phyloP scores from a whole-genome alignment of 2,329 filamentous ascomycete genomes.

The Pseudogymnoascus sp. region DNA sequence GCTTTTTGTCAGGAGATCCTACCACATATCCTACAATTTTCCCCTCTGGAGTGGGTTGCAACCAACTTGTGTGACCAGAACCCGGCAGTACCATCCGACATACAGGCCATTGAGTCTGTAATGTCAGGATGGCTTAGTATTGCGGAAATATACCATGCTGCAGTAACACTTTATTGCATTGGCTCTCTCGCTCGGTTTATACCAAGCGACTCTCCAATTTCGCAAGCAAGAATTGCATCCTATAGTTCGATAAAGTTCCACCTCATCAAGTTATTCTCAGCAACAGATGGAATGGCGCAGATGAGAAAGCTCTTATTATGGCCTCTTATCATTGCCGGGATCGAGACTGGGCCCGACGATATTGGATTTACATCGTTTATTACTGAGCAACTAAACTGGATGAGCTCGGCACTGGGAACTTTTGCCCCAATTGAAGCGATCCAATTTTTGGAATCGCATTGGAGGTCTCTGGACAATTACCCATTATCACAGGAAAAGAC shows the following conservation, averaged over 20 bases:
- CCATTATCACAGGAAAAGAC: too few relatives aligned
- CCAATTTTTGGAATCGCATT: not conserved
- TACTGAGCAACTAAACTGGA: not conserved
- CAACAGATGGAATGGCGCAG: not conserved
- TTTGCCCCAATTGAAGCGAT: not conserved
- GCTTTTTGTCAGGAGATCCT: not conserved
- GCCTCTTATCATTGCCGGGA: not conserved
- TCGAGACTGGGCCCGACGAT: not conserved
- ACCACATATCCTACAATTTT: not conserved
- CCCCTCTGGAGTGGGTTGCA: not conserved
- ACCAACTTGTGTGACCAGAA: not conserved
- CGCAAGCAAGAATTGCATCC: not conserved
- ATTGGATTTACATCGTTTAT: not conserved
- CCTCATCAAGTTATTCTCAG: not conserved
- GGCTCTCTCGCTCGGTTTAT: not conserved
- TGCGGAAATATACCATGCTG: not conserved
- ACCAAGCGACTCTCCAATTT: not conserved
- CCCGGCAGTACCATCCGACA: not conserved
- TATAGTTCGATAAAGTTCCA: not conserved
- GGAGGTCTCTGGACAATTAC: not conserved
- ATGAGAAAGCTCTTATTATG: slow-evolving; percentile 9
- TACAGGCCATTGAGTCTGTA: not conserved
- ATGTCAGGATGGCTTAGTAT: slow-evolving; percentile 1
- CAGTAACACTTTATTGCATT: not conserved
- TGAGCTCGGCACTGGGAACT: not conserved